Percentiles rank a stretch among this genome's conserved stretches.
These are phyloP conservation scores for Lepiota brunneoincarnata DNA, from an alignment of 768 basidiomycete species.

Conservation along the genomic window DNA sequence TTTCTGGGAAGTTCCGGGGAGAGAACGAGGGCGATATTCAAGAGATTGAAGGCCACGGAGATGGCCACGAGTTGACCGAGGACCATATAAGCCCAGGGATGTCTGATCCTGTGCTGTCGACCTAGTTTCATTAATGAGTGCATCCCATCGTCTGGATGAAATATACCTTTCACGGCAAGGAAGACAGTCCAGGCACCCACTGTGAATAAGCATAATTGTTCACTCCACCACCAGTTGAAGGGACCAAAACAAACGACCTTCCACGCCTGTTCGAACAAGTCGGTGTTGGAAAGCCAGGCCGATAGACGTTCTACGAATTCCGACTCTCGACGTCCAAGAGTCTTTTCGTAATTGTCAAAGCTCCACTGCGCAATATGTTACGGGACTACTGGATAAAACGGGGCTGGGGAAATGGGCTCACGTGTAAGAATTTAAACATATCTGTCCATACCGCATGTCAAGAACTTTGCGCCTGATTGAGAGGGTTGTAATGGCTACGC, in stretches of 20 bases:
- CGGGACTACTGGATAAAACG: not conserved
- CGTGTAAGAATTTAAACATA: constrained; percentile 32
- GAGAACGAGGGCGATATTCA: constrained; percentile 48
- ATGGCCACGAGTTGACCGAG: constrained; percentile 73
- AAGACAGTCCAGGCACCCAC: constrained; percentile 55
- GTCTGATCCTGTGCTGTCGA: constrained; percentile 36
- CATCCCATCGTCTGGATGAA: not conserved
- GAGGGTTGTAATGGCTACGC: constrained; percentile 11
- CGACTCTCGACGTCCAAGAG: not conserved
- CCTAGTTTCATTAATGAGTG: constrained; percentile 20
- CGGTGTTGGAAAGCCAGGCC: constrained; percentile 51
- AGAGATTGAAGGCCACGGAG: constrained; percentile 62
- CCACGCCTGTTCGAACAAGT: constrained; percentile 62
- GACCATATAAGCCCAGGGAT: constrained; percentile 68
- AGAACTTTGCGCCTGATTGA: not conserved
- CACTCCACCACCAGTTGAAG: constrained; percentile 69
- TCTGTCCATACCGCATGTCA: constrained; percentile 16
- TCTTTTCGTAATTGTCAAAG: constrained; percentile 41
- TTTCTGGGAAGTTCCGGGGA: constrained; percentile 23
- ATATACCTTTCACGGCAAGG: constrained; percentile 48
- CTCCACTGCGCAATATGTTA: constrained; percentile 43
- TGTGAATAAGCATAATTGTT: constrained; percentile 61
- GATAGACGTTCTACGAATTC: constrained; percentile 33
- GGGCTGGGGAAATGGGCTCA: constrained; percentile 13
- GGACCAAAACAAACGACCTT: constrained; percentile 38